Percentiles rank a stretch among this genome's conserved stretches.
phyloP scores from a whole-genome alignment of 495 filamentous ascomycete species.

The Barbatosphaeria neglecta region DNA sequence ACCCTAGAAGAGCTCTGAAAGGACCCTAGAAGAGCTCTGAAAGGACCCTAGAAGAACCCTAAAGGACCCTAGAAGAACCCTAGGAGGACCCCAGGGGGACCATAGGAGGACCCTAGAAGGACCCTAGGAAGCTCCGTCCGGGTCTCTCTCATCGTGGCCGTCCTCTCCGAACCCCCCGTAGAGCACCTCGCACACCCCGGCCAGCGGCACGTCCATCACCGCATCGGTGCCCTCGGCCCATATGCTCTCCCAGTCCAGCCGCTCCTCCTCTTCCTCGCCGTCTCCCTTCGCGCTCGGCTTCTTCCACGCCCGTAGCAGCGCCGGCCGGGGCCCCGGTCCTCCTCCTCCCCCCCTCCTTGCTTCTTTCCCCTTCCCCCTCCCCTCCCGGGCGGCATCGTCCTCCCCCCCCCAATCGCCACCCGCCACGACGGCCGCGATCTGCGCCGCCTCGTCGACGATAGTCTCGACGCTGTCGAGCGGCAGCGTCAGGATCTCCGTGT shows the following conservation, averaged over 20 bases:
- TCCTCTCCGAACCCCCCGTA: slow-evolving; percentile 47
- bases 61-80: neutral
- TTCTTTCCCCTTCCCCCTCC: slow-evolving; percentile 31
- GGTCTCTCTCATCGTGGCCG: too few species aligned
- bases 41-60: too few species aligned
- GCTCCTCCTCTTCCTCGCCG: slow-evolving; percentile 12
- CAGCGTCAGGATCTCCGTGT: slow-evolving; percentile 76
- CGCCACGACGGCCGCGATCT: slow-evolving; percentile 69
- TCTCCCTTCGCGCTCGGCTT: slow-evolving; percentile 7
- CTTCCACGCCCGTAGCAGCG: slow-evolving; percentile 6
- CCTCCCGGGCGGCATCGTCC: slow-evolving; percentile 17
- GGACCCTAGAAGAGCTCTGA: too few species aligned
- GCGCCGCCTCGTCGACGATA: slow-evolving; percentile 81
- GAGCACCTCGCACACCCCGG: slow-evolving; percentile 90
- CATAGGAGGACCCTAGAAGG: too few species aligned
- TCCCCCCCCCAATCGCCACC: slow-evolving; percentile 37
- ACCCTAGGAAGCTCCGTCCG: too few species aligned
- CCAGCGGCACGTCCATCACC: slow-evolving; percentile 92
- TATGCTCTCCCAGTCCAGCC: slow-evolving; percentile 59
- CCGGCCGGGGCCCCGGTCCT: slow-evolving; percentile 23
- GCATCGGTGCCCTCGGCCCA: slow-evolving; percentile 95
- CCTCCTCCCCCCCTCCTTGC: slow-evolving; percentile 30
- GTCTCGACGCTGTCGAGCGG: slow-evolving; percentile 74
- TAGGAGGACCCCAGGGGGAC: too few species aligned
- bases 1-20: too few species aligned